Conservation (phyloP, 116 monocot genomes). For the Trichopus zeylanicus region DNA sequence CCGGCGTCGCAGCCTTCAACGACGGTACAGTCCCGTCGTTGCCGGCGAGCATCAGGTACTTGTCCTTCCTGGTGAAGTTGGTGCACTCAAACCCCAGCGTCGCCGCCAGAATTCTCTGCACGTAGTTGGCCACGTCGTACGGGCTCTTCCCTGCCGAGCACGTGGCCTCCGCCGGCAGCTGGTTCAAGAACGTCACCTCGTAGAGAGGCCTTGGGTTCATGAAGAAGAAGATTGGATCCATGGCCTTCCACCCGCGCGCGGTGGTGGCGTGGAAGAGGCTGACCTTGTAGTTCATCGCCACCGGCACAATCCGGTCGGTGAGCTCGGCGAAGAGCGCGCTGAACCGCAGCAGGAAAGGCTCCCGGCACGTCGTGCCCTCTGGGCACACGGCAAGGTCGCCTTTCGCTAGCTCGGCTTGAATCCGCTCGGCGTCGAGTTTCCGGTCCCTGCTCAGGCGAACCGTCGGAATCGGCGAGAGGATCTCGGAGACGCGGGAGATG, state of each 20-base stretch:
- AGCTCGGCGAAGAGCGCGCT: slow-evolving; percentile 85
- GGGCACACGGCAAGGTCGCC: slow-evolving; percentile 79
- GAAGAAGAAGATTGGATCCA: slow-evolving; percentile 91
- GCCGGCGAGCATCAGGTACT: slow-evolving; percentile 45
- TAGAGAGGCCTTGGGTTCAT: slow-evolving; percentile 89
- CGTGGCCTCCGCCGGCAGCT: slow-evolving; percentile 61
- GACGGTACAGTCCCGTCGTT: slow-evolving; percentile 9
- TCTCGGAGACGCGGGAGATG: slow-evolving; percentile 74
- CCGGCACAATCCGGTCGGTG: slow-evolving; percentile 82
- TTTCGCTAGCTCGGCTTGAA: slow-evolving; percentile 24
- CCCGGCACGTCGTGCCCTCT: slow-evolving; percentile 88
- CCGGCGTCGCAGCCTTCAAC: background rate
- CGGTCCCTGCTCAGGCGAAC: slow-evolving; percentile 55
- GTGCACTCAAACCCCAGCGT: slow-evolving; percentile 83
- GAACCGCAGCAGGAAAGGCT: slow-evolving; percentile 82
- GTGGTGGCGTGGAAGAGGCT: slow-evolving; percentile 90
- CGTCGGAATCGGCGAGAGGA: slow-evolving; percentile 72
- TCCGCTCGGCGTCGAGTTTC: slow-evolving; percentile 28
- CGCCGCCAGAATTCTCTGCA: slow-evolving; percentile 70
- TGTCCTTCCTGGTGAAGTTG: slow-evolving; percentile 76
- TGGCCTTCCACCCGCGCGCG: slow-evolving; percentile 81
- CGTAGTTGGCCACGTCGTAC: slow-evolving; percentile 72
- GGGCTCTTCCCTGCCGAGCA: slow-evolving; percentile 57
- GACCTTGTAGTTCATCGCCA: slow-evolving; percentile 80
- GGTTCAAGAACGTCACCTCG: slow-evolving; percentile 77